These are phyloP conservation scores for Anastatica hierochuntica DNA, from an alignment of 345 rosid species.

Conservation along the genomic window DNA sequence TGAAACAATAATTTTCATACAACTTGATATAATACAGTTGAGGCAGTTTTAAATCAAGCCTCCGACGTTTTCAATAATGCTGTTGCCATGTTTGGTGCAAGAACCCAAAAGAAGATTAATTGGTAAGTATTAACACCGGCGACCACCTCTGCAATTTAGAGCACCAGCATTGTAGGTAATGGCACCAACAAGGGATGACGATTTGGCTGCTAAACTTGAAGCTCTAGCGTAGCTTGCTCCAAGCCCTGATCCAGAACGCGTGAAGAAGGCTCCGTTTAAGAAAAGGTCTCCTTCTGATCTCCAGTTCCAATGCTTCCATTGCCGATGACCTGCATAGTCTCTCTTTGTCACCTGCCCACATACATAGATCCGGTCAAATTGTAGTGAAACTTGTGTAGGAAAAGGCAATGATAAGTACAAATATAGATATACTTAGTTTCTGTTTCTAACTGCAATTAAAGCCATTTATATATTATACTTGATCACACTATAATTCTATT, in stretches of 20 bases:
- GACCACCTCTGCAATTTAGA: slow-evolving; percentile 41
- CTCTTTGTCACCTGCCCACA: slow-evolving; percentile 52
- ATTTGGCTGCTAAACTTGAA: slow-evolving; percentile 54
- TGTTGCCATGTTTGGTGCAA: slow-evolving; percentile 22
- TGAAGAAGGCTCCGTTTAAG: slow-evolving; percentile 53
- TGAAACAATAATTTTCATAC: slow-evolving; percentile 23
- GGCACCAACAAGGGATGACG: slow-evolving; percentile 42
- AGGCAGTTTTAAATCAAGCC: slow-evolving; percentile 22
- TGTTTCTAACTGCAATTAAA: no score
- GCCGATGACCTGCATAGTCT: slow-evolving; percentile 23
- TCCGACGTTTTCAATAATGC: slow-evolving; percentile 9
- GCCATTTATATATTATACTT: no score
- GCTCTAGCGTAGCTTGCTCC: slow-evolving; percentile 55
- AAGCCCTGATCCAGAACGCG: slow-evolving; percentile 40
- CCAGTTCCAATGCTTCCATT: slow-evolving; percentile 60
- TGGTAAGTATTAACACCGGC: slow-evolving; percentile 34
- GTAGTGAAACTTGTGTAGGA: no score
- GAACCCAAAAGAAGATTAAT: slow-evolving; percentile 10
- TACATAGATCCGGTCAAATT: background rate
- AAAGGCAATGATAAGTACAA: no score
- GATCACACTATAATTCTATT: no score
- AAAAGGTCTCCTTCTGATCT: slow-evolving; percentile 53
- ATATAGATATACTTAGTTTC: background rate
- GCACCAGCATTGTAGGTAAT: slow-evolving; percentile 46
- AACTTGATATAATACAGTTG: slow-evolving; percentile 23